Percentiles rank a stretch among this genome's conserved stretches.
Evolutionary conservation across 768 basidiomycete species (phyloP).

Genomic region (Phlegmacium glaucopus): DNA sequence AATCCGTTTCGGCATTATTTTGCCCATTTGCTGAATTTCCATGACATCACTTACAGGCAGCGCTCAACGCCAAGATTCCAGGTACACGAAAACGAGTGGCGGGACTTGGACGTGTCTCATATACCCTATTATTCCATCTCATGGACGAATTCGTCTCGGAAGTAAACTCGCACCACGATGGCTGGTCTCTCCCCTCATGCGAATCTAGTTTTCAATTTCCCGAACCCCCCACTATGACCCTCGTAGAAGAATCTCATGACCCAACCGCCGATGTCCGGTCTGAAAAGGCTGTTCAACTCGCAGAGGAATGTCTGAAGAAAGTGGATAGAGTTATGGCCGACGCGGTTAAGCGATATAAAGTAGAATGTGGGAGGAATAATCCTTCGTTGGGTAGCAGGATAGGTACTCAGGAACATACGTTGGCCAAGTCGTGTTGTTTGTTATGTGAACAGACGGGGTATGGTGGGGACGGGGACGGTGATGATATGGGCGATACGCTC

Average conservation of each 20-base stretch:
- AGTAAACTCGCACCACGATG: slow-evolving; percentile 42
- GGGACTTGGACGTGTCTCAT: slow-evolving; percentile 37
- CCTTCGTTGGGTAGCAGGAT: slow-evolving; percentile 30
- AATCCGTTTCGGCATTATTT: neutral
- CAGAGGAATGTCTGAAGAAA: slow-evolving; percentile 30
- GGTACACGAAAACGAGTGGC: slow-evolving; percentile 32
- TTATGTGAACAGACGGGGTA: slow-evolving; percentile 46
- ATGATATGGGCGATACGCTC: slow-evolving; percentile 37
- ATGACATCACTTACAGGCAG: slow-evolving; percentile 23
- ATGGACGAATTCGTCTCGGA: slow-evolving; percentile 42
- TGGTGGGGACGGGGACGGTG: slow-evolving; percentile 37
- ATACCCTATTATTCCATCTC: slow-evolving; percentile 37
- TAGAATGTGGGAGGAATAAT: slow-evolving; percentile 33
- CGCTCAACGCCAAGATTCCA: slow-evolving; percentile 34
- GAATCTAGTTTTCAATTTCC: slow-evolving; percentile 27
- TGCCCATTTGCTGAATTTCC: neutral
- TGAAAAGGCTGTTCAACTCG: slow-evolving; percentile 30
- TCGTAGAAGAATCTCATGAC: slow-evolving; percentile 44
- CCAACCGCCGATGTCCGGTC: slow-evolving; percentile 37
- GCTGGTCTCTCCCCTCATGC: slow-evolving; percentile 30
- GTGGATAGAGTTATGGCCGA: slow-evolving; percentile 36
- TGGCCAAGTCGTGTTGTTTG: slow-evolving; percentile 40
- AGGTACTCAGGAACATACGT: slow-evolving; percentile 33
- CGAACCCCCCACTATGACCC: slow-evolving; percentile 32
- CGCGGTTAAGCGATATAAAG: slow-evolving; percentile 36